These are phyloP conservation scores for Colletotrichum eremochloae DNA, from an alignment of 2,329 filamentous ascomycete genomes.

Conservation along the genomic window DNA sequence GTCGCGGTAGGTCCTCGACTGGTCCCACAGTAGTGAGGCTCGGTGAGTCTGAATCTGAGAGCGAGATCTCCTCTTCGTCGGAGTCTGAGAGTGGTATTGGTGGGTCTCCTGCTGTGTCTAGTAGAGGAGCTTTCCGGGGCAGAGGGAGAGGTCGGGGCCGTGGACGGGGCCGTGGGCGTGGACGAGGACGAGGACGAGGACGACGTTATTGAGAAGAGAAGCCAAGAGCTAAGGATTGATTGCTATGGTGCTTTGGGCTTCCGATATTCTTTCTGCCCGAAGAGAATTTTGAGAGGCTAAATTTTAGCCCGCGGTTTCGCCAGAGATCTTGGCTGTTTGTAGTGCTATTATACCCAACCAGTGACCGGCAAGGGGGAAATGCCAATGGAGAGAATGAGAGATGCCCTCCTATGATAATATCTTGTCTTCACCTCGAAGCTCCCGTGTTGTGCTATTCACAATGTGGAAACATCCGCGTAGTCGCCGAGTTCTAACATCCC, in stretches of 20 bases:
- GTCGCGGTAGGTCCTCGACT: slow-evolving; percentile 20
- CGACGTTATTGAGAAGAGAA: slow-evolving; percentile 9
- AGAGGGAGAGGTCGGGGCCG: slow-evolving; percentile 23
- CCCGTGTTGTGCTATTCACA: neutral
- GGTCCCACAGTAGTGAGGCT: slow-evolving; percentile 39
- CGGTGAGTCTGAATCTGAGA: slow-evolving; percentile 40
- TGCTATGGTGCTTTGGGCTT: neutral
- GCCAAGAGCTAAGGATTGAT: neutral
- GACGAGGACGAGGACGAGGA: slow-evolving; percentile 32
- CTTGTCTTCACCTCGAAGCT: neutral
- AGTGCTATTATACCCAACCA: neutral
- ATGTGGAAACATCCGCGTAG: neutral
- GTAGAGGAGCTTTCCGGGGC: slow-evolving; percentile 5
- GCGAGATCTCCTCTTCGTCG: slow-evolving; percentile 29
- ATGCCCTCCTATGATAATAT: neutral
- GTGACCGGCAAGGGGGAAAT: neutral
- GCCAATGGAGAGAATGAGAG: neutral
- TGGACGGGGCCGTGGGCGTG: slow-evolving; percentile 27
- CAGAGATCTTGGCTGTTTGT: neutral
- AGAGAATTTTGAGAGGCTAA: neutral
- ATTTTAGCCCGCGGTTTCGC: neutral
- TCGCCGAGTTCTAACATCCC: neutral
- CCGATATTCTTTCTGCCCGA: neutral
- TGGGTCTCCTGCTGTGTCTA: slow-evolving; percentile 3
- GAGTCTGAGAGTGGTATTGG: slow-evolving; percentile 37